Evolutionary conservation across 2,329 filamentous ascomycete genomes (phyloP), one percentile per base, ranked within the genome.

Genomic region (Pestalotiopsis sp.): DNA sequence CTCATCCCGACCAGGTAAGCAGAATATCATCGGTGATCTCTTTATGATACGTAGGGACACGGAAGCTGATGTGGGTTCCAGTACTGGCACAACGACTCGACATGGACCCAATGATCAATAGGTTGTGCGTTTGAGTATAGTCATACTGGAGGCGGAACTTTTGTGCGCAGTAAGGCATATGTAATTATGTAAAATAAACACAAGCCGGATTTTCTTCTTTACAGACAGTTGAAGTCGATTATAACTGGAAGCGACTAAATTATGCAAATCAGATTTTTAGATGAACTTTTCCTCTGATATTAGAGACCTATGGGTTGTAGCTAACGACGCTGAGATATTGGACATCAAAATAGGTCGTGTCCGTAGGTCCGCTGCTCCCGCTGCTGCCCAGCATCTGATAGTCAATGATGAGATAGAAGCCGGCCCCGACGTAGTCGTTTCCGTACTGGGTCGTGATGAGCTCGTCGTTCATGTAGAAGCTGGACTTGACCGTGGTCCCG

Each of bases 321-420:
- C 71, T 72, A n/a, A 67, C 68, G 36, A 72, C 71, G 6, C 70
- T 71, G 25, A 72, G 58, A 39, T 68, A 67, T 64, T 72, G 70
- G 9, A 71, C 70, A 49, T 72, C 70, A 45, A 70, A 72, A 49
- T 72, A 72, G 3, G 71, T 72, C 3, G 70, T 72, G 2, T 59
- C 41, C 13, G 61, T 68, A 27, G 71, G 71, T 2, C 71, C 71
- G 1, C 65, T 62, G 12, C 67, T 65, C 9, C 71, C 71, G 52
- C 71, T 72, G 69, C 70, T 71, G 2, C 71, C 71, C 66, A 71
- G 36, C 70, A 71, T 72, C 62, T 72, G 71, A 58, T 72, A 72
- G 57, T 72, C 71, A 49, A 72, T 71, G n/a, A 66, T 66, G 23
- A 67, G 59, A 36, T 67, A 67, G 23, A 67, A 62, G 0, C 57